phyloP scores from a whole-genome alignment of 306 rosid species.

The Trifolium subterraneum region DNA sequence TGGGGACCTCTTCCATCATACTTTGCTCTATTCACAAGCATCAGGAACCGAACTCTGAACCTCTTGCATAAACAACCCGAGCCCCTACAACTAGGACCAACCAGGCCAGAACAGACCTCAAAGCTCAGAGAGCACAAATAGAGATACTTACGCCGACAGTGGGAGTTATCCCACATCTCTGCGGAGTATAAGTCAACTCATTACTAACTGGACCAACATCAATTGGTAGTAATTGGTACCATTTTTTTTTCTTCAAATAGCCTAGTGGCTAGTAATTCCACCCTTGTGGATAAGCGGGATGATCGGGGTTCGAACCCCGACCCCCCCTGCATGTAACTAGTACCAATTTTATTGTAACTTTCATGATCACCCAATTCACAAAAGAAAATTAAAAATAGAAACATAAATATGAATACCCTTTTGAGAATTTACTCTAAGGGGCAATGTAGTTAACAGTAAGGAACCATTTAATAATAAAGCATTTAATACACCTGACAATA shows the following conservation, averaged over 20 bases:
- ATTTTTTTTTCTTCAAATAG: too few species aligned
- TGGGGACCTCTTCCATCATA: not conserved
- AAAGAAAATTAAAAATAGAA: not conserved
- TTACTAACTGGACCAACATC: too few species aligned
- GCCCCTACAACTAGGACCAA: not conserved
- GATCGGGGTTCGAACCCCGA: too few species aligned
- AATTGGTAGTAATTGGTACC: too few species aligned
- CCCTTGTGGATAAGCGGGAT: too few species aligned
- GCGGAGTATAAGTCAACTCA: too few species aligned
- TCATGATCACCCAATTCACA: slow-evolving; percentile 2
- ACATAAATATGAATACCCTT: not conserved
- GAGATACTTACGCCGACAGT: too few species aligned
- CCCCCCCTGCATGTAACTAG: too few species aligned
- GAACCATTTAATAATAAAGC: not conserved
- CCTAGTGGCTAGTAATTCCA: too few species aligned
- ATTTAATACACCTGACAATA: slow-evolving; percentile 32
- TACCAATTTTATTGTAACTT: not conserved
- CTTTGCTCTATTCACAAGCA: not conserved
- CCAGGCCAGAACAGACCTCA: not conserved
- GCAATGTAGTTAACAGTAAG: slow-evolving; percentile 31
- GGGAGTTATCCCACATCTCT: too few species aligned
- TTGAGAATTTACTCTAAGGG: not conserved
- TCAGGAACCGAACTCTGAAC: not conserved
- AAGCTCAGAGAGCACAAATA: too few species aligned
- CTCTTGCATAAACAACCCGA: not conserved